Conservation (phyloP, 2,329 filamentous ascomycete species). For the Colletotrichum sp. region DNA sequence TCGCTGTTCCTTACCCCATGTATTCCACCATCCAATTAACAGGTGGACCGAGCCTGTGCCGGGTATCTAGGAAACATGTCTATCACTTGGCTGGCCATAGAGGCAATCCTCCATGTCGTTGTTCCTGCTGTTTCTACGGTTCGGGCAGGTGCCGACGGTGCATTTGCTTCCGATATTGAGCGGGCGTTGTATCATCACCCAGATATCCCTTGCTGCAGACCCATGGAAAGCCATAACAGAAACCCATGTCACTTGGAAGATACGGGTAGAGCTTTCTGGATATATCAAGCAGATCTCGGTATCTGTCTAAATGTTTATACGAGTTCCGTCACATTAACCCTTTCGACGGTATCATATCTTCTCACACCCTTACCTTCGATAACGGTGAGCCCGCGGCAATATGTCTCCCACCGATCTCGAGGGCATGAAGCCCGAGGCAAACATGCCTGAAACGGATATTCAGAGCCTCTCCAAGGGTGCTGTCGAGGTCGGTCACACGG, state of each 20-base stretch:
- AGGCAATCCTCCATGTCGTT: fast-evolving
- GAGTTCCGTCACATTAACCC: neutral
- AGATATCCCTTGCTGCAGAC: neutral
- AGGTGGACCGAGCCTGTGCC: neutral
- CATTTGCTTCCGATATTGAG: neutral
- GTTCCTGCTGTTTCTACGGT: fast-evolving
- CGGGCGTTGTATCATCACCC: neutral
- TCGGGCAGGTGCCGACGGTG: fast-evolving
- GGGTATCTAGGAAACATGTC: neutral
- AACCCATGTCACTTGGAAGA: neutral
- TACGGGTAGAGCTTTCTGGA: neutral
- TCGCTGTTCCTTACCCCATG: fast-evolving
- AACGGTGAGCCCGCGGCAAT: neutral
- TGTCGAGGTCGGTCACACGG: neutral
- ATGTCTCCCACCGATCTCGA: neutral
- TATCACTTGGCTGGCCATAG: neutral
- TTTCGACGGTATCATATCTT: neutral
- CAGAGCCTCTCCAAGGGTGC: neutral
- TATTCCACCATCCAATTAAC: neutral
- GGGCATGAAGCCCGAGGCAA: neutral
- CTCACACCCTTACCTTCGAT: fast-evolving
- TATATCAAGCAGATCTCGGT: neutral
- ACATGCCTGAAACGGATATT: neutral
- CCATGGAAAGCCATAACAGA: fast-evolving
- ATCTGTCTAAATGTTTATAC: fast-evolving